A percentile compares a stretch with the other conserved stretches of the same genome.
These are phyloP conservation scores for Aegilops speltoides DNA, from an alignment of 176 grass and related monocot genomes.

Conservation along the genomic window DNA sequence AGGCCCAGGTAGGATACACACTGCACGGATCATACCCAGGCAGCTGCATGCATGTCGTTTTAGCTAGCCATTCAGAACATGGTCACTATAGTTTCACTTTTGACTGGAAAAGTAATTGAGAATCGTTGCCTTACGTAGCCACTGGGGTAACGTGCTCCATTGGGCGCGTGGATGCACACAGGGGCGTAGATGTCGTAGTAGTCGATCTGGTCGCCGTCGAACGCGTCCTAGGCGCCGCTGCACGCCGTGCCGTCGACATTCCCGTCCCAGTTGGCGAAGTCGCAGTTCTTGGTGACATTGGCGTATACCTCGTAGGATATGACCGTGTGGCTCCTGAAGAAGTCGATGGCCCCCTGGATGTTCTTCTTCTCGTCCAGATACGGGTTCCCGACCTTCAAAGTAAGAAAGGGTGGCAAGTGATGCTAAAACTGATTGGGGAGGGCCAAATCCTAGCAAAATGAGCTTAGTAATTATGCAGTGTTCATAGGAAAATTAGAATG, in stretches of 20 bases:
- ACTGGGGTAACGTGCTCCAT: slow-evolving; percentile 27
- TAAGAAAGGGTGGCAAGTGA: not conserved
- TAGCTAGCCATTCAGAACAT: not conserved
- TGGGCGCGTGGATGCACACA: not conserved
- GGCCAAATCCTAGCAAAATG: too few species aligned
- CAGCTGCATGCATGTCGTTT: slow-evolving; percentile 16
- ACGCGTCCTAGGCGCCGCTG: not conserved
- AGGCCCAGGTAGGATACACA: not conserved
- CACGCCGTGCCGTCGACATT: not conserved
- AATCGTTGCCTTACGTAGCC: slow-evolving; percentile 12
- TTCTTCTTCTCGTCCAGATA: slow-evolving; percentile 19
- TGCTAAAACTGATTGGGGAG: too few species aligned
- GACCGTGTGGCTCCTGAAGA: slow-evolving; percentile 41
- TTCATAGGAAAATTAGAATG: too few species aligned
- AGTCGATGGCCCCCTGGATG: not conserved
- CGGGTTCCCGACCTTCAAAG: slow-evolving; percentile 45
- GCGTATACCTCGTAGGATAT: slow-evolving; percentile 35
- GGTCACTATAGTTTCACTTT: not conserved
- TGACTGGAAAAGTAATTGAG: not conserved
- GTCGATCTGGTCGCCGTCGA: not conserved
- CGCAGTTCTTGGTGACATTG: slow-evolving; percentile 42
- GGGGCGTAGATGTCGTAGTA: slow-evolving; percentile 46
- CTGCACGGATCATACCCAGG: slow-evolving; percentile 45
- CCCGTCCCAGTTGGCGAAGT: not conserved
- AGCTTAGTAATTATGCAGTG: too few species aligned